Percentiles rank a stretch among this genome's conserved stretches.
These are phyloP conservation scores for Hypoxylon sp. DNA, from an alignment of 2,329 filamentous ascomycete genomes.

Conservation along the genomic window DNA sequence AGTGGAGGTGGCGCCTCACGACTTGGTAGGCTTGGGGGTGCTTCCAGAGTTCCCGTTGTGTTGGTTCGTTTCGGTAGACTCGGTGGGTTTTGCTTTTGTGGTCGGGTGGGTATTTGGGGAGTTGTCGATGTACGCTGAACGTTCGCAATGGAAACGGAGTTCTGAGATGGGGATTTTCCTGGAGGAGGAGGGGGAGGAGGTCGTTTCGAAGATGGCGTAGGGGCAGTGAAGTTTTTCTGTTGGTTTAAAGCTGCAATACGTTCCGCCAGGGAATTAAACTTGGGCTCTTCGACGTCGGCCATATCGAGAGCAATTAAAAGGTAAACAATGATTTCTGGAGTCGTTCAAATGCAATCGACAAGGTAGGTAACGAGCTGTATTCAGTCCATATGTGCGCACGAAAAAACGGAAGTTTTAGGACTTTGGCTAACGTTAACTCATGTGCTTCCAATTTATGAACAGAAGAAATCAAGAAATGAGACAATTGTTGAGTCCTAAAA, in stretches of 20 bases:
- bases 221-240: conserved; percentile 65
- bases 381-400: background rate
- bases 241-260: conserved; percentile 70
- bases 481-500: too few species aligned
- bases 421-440: too few species aligned
- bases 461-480: too few species aligned
- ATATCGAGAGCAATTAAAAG: conserved; percentile 49
- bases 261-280: conserved; percentile 67
- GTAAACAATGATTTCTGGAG: too few species aligned
- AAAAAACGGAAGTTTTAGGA: too few species aligned
- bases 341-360: too few species aligned
- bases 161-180: conserved; percentile 49
- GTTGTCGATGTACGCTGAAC: conserved; percentile 38
- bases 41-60: conserved; percentile 40
- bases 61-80: conserved; percentile 51
- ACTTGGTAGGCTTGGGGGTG: conserved; percentile 41
- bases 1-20: conserved; percentile 49
- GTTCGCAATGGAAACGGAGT: conserved; percentile 47
- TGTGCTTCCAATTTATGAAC: too few species aligned
- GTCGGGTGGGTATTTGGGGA: conserved; percentile 54
- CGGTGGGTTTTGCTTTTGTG: conserved; percentile 47
- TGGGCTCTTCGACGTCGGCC: conserved; percentile 69
- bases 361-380: too few species aligned
- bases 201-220: conserved; percentile 47
- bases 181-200: conserved; percentile 59